These are phyloP conservation scores for Westerdykella ornata DNA, from an alignment of 2,329 filamentous ascomycete genomes.

Conservation along the genomic window DNA sequence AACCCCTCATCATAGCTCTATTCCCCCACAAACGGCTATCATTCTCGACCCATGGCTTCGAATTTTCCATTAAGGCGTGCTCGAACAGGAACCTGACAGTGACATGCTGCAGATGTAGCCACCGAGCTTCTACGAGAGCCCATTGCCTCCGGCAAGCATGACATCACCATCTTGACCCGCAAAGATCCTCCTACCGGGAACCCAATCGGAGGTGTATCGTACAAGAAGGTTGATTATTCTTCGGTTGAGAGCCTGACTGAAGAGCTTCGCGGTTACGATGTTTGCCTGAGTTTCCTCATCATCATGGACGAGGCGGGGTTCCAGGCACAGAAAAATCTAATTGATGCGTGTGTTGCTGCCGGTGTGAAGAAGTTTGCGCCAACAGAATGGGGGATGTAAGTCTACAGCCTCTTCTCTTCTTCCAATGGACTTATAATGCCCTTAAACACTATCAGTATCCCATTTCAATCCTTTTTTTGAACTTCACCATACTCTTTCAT, in stretches of 20 bases:
- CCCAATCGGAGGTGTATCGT: conserved; percentile 23
- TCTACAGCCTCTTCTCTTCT: not conserved
- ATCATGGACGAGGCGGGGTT: conserved; percentile 21
- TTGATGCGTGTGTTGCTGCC: conserved; percentile 27
- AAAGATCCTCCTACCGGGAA: conserved; percentile 28
- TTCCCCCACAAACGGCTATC: no score
- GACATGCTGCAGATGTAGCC: conserved; percentile 43
- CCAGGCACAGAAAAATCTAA: conserved; percentile 25
- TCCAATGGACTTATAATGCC: not conserved
- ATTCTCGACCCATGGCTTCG: no score
- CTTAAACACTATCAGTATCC: no score
- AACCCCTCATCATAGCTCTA: not conserved
- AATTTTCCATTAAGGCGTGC: not conserved
- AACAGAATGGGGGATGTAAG: conserved; percentile 24
- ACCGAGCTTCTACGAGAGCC: conserved; percentile 49
- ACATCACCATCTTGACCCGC: conserved; percentile 48
- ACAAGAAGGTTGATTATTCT: conserved; percentile 43
- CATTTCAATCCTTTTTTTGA: no score
- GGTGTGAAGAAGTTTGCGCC: conserved; percentile 28
- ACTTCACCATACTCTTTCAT: not conserved
- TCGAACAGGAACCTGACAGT: not conserved
- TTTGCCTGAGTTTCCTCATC: conserved; percentile 44
- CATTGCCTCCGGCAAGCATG: conserved; percentile 45
- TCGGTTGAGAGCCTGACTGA: conserved; percentile 35
- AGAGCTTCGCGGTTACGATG: conserved; percentile 45